Conservation (phyloP, 495 filamentous ascomycete species). For the Podospora sp. region DNA sequence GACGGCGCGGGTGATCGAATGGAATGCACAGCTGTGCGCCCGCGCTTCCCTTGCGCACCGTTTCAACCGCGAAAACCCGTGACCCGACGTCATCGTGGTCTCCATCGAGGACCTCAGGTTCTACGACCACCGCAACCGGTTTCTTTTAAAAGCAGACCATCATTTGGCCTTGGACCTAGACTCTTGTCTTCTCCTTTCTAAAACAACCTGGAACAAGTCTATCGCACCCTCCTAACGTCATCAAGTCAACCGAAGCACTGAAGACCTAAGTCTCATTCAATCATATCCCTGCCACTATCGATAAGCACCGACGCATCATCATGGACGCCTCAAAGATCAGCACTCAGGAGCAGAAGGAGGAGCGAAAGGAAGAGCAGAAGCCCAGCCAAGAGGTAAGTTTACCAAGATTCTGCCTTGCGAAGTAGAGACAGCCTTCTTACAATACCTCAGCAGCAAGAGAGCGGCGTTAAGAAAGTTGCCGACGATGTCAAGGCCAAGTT, state of each 20-base stretch:
- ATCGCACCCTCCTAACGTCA: background rate
- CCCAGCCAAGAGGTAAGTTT: conserved; percentile 20
- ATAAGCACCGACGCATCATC: conserved; percentile 10
- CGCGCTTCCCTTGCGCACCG: conserved; percentile 2
- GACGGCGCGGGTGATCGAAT: background rate
- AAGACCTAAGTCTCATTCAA: conserved; percentile 10
- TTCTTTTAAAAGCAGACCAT: conserved; percentile 1
- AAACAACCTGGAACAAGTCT: background rate
- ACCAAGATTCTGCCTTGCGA: background rate
- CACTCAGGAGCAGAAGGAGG: conserved; percentile 13
- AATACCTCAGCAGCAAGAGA: conserved; percentile 14
- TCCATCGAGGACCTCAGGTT: background rate
- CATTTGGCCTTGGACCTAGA: background rate
- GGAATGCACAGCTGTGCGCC: conserved; percentile 15
- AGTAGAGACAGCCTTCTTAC: background rate
- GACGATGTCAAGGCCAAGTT: conserved; percentile 42
- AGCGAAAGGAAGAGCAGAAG: conserved; percentile 3
- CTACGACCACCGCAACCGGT: conserved; percentile 4
- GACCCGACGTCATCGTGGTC: conserved; percentile 23
- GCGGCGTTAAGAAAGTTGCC: conserved; percentile 29
- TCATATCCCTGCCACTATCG: conserved; percentile 12
- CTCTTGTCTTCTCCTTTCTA: background rate
- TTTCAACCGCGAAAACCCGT: conserved; percentile 21
- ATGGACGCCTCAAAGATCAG: conserved; percentile 30
- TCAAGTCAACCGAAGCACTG: background rate